Conservation (phyloP, 2,329 filamentous ascomycete species). For the Arthroderma sp. region DNA sequence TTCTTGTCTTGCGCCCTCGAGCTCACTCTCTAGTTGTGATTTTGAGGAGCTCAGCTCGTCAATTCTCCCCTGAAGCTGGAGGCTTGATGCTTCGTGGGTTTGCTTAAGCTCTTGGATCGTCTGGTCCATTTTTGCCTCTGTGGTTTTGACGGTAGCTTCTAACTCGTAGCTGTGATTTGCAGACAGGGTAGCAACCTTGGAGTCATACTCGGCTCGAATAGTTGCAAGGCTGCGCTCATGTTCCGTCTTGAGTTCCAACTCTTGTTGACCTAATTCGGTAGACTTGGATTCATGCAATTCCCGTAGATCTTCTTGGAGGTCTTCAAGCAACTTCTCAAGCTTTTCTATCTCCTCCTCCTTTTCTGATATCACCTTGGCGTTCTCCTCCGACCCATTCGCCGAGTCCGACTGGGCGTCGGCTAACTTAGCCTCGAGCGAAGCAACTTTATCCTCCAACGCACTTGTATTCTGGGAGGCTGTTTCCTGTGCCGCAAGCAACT, state of each 20-base stretch:
- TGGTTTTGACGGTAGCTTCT: constrained; percentile 9
- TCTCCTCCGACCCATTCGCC: constrained; percentile 13
- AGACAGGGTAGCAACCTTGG: constrained; percentile 6
- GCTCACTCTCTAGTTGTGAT: constrained; percentile 4
- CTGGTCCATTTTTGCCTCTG: constrained; percentile 6
- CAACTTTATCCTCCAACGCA: constrained; percentile 23
- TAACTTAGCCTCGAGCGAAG: constrained; percentile 24
- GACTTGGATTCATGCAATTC: constrained; percentile 9
- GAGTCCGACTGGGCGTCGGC: constrained; percentile 19
- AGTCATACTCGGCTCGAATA: constrained; percentile 11
- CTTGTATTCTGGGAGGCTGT: constrained; percentile 17
- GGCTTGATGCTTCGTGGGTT: constrained; percentile 4
- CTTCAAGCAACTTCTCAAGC: constrained; percentile 21
- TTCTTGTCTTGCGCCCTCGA: constrained; percentile 4
- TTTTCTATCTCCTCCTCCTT: constrained; percentile 24
- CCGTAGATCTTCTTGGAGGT: constrained; percentile 21
- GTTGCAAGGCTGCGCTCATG: constrained; percentile 10
- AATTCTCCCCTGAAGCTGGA: constrained; percentile 7
- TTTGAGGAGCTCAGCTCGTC: constrained; percentile 8
- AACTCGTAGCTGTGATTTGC: constrained; percentile 11
- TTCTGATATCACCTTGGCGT: constrained; percentile 17
- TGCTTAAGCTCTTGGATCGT: constrained; percentile 10
- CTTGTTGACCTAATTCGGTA: constrained; percentile 7
- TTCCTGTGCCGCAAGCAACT: constrained; percentile 24
- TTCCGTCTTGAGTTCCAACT: constrained; percentile 5